Base-by-base conservation (phyloP, 2,329 filamentous ascomycete species). In the Zymoseptoria tritici region DNA sequence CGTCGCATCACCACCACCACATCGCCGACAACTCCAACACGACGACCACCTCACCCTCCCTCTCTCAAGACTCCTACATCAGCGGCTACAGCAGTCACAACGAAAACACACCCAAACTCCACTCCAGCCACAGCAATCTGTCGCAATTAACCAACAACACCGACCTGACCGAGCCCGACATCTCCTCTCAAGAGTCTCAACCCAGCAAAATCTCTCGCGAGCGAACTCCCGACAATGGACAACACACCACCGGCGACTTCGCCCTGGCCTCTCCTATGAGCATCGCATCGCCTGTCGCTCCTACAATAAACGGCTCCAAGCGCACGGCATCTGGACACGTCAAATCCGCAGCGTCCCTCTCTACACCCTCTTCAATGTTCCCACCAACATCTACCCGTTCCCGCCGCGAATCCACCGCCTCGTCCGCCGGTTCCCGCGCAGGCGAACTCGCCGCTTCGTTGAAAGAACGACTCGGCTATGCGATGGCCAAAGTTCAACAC, bases 401-500 rank as follows among this genome's bases (percentile, higher is more conserved):
- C 26, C 83, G 89, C 68, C 91, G 85, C 63, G 85, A 85, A 53
- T 93, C 90, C 72, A 81, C 85, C 58, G 36, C 54, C 78, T 89
- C 60, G 9, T 85, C 85, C 8, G 81, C 83, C 54, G 81, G 84
- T 54, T 89, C 83, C 69, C 87, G 85, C 66, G 89, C 93, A 67
- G 87, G 88, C 73, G 90, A 95, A 81, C 89, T 94, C 80, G 91
- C 90, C 49, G 84, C 86, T 57, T 89, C 93, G 71, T 81, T 97
- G 56, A 88, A 87, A 71, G 87, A 91, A 55, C 88, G 91, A 68
- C 81, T 97, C 26, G 90, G 91, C 6, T 97, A 97, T 74, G 93
- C 93, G 64, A 94, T 96, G 83, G 83, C 95, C 71, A 97, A 96
- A 75, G 89, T 97, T 49, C 90, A 91, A 72, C 86, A 95, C 71